These are phyloP conservation scores for Conticribra guillardii DNA, from an alignment of 108 stramenopile genomes.

Conservation along the genomic window DNA sequence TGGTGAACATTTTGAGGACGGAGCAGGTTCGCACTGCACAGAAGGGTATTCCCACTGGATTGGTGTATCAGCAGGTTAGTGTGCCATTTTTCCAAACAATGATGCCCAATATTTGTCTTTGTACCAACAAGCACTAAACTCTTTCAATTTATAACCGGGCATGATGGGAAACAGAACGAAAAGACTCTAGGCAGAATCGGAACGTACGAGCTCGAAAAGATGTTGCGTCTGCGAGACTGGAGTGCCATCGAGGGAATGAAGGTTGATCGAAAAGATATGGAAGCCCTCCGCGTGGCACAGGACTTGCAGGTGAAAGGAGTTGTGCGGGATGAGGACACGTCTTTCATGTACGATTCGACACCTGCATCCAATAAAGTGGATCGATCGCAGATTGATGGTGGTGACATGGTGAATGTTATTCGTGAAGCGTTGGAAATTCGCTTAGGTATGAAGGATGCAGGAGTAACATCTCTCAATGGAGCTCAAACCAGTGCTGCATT, in stretches of 20 bases:
- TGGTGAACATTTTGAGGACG: constrained; percentile 97
- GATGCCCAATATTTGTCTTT: not conserved
- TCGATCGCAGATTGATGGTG: constrained; percentile 74
- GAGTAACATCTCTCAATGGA: constrained; percentile 45
- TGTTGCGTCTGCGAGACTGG: constrained; percentile 93
- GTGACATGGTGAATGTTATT: constrained; percentile 81
- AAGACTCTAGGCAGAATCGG: constrained; percentile 85
- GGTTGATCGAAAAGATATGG: constrained; percentile 85
- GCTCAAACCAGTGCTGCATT: constrained; percentile 83
- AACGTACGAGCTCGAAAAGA: constrained; percentile 77
- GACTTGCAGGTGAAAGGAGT: constrained; percentile 76
- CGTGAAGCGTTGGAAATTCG: constrained; percentile 77
- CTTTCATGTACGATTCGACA: constrained; percentile 66
- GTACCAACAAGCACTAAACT: not conserved
- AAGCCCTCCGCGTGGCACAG: constrained; percentile 82
- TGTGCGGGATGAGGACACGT: constrained; percentile 65
- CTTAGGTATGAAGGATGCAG: constrained; percentile 39
- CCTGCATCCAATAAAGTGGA: constrained; percentile 84
- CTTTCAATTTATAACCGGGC: not conserved
- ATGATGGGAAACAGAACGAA: constrained; percentile 79
- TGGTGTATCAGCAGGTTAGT: constrained; percentile 86
- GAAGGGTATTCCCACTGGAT: constrained; percentile 93
- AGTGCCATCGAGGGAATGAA: constrained; percentile 71
- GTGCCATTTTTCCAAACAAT: too few species aligned
- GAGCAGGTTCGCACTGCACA: constrained; percentile 93